A percentile compares a stretch with the other conserved stretches of the same genome.
phyloP scores from a whole-genome alignment of 257 asterid genomes.

The Ajuga chamaepitys region DNA sequence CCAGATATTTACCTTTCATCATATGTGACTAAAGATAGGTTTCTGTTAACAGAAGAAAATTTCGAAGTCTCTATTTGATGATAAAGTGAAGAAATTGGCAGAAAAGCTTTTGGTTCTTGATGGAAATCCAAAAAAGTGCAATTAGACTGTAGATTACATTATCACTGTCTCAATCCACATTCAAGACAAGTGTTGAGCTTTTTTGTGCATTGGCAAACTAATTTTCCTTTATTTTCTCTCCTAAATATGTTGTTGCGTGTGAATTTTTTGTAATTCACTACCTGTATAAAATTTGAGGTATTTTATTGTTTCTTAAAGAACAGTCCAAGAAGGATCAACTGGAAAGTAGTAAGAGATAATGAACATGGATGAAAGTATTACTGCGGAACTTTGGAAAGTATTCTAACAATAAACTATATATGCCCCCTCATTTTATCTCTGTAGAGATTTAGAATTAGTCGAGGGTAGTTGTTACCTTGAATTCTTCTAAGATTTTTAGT shows the following conservation, averaged over 20 bases:
- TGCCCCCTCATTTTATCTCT: not conserved
- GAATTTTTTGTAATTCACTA: not conserved
- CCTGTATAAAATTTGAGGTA: not conserved
- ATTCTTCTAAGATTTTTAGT: not conserved
- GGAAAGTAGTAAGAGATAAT: not conserved
- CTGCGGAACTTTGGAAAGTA: not conserved
- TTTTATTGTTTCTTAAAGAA: not conserved
- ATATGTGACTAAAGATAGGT: slow-evolving; percentile 38
- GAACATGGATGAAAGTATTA: not conserved
- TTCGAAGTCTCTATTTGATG: slow-evolving; percentile 56
- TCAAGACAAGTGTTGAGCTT: not conserved
- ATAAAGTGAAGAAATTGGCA: slow-evolving; percentile 69
- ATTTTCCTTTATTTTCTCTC: too few relatives aligned
- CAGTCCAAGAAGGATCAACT: not conserved
- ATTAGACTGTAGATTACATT: not conserved
- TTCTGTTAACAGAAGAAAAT: slow-evolving; percentile 76
- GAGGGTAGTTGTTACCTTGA: not conserved
- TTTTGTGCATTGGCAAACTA: not conserved
- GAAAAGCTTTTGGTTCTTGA: slow-evolving; percentile 65
- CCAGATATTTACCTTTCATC: slow-evolving; percentile 27
- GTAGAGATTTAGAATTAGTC: not conserved
- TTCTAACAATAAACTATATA: not conserved
- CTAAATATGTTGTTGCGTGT: not conserved
- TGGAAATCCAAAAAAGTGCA: slow-evolving; percentile 53
- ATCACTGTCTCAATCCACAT: not conserved